A percentile compares a stretch with the other conserved stretches of the same genome.
Conservation (phyloP, 2,329 filamentous ascomycete species). For the Colletotrichum theobromicola region DNA sequence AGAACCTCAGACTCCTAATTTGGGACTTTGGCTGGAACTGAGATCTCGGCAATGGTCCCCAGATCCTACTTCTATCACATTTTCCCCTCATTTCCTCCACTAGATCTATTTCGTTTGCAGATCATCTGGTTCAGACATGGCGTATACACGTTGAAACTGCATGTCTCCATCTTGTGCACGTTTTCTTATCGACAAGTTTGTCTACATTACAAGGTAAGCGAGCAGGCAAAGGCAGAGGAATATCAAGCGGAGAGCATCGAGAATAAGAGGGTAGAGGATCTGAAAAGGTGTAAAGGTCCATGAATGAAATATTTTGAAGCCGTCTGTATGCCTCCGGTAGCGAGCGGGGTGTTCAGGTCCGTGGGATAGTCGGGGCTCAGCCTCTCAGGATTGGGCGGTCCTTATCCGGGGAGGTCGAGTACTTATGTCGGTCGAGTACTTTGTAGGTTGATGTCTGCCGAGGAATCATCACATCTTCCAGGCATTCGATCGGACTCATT, state of each 20-base stretch:
- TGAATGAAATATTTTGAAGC: neutral
- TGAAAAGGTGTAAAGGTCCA: neutral
- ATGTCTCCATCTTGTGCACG: neutral
- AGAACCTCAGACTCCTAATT: neutral
- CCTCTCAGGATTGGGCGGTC: neutral
- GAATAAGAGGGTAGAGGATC: neutral
- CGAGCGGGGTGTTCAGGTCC: neutral
- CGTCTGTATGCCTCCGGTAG: neutral
- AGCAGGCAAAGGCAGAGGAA: neutral
- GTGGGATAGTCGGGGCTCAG: neutral
- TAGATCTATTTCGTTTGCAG: neutral
- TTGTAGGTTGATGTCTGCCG: neutral
- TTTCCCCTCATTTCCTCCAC: neutral
- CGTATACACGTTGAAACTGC: neutral
- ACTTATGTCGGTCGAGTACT: neutral
- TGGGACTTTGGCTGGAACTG: neutral
- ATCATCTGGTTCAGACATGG: neutral
- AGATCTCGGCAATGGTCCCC: neutral
- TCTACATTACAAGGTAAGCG: neutral
- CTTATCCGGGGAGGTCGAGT: neutral
- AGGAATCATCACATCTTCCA: neutral
- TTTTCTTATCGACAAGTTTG: no score
- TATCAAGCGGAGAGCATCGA: neutral
- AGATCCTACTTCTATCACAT: neutral
- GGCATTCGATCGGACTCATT: neutral